Evolutionary conservation across 805 yeast species (phyloP), one percentile per base, ranked within the genome.

Genomic region (Starmerella vaccinii): DNA sequence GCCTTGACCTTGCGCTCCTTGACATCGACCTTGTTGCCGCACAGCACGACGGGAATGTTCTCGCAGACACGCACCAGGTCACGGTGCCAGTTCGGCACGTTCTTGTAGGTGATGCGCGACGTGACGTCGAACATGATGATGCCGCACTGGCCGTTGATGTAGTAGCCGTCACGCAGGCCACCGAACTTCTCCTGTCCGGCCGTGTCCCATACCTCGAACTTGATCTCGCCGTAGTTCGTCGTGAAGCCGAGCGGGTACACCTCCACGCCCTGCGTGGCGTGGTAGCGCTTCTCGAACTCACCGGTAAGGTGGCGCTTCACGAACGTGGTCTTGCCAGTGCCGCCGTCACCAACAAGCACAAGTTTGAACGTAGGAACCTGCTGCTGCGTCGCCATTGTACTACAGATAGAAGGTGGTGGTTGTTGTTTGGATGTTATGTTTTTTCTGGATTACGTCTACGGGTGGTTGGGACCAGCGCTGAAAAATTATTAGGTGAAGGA

Each of bases 41-140:
- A 87, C 62, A 92, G 78, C 56, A 92, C 99, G 66, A 92, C 92
- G 65, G 99, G 99, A 65, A 92, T 92, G 81, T 90, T 92, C 77
- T 92, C 99, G 77, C 99, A 92, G 59, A 92, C 99, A 76, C 99
- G 87, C 59, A 92, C 97, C 69, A 92, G 80, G 74, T 92, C 99
- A 77, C 98, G 84, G 83, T 94, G 97, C 99, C 99, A 92, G 85
- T 92, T 94, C 72, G 99, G 98, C 70, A 92, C 99, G 74, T 92
- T 92, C 79, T 92, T 92, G 78, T 92, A 92, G 63, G 98, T 92
- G 76, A 92, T 90, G 79, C 99, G 89, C 49, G 97, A 88, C 57
- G 99, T 92, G 58, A 92, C 98, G 74, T 92, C 99, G 70, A 92
- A 92, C 99, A 92, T 92, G 72, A 92, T 92, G 76, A 92, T 92